phyloP scores from a whole-genome alignment of 768 basidiomycete species.

The Boletus rufocinnamomeus region DNA sequence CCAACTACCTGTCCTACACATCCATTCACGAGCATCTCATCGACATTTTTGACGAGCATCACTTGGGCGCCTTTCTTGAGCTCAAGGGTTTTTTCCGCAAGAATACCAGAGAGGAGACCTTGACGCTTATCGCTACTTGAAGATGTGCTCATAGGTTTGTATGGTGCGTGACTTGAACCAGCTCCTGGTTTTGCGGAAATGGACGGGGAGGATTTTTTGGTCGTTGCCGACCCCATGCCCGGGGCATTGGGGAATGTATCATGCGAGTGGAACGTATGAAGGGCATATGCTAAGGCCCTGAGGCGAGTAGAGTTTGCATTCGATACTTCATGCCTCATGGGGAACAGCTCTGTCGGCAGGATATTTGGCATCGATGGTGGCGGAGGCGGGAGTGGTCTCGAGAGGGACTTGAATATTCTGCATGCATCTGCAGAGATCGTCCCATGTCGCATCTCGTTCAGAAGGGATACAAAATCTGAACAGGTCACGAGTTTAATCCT shows the following conservation, averaged over 20 bases:
- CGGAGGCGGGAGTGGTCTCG: constrained; percentile 29
- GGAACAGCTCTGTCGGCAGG: constrained; percentile 58
- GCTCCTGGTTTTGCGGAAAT: neutral
- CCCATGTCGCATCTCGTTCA: constrained; percentile 78
- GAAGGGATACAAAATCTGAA: constrained; percentile 65
- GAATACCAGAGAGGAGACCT: constrained; percentile 60
- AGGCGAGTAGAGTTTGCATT: constrained; percentile 60
- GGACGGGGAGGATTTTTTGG: constrained; percentile 7
- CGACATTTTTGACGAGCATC: constrained; percentile 73
- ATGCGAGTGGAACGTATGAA: constrained; percentile 47
- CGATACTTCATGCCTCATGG: constrained; percentile 70
- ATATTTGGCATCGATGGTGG: constrained; percentile 34
- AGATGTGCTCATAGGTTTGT: constrained; percentile 25
- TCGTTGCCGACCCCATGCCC: neutral
- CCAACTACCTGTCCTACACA: constrained; percentile 62
- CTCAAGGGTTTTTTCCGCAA: constrained; percentile 55
- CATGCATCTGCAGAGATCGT: constrained; percentile 48
- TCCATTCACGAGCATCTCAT: constrained; percentile 64
- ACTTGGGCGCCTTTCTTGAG: constrained; percentile 66
- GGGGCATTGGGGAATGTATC: constrained; percentile 44
- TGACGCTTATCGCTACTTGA: constrained; percentile 40
- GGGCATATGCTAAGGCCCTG: constrained; percentile 43
- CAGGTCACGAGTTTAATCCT: neutral
- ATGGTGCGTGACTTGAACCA: constrained; percentile 28
- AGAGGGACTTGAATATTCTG: constrained; percentile 48